Evolutionary conservation across 352 stramenopile species (phyloP).

Genomic region (Globisporangium polare): DNA sequence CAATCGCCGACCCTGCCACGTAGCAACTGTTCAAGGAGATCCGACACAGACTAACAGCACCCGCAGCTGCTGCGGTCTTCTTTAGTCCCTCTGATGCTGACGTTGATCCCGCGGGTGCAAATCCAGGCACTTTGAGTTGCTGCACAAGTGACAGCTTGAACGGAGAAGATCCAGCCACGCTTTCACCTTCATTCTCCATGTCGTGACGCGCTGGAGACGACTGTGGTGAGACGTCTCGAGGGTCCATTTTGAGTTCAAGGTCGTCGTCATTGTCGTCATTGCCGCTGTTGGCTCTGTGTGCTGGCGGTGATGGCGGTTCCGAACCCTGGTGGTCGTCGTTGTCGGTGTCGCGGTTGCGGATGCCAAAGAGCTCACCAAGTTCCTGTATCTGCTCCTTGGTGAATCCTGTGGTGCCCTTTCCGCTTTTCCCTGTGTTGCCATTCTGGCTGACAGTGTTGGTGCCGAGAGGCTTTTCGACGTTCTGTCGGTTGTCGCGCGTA

Average conservation of each 20-base stretch:
- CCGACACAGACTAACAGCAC: background rate
- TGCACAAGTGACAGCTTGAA: background rate
- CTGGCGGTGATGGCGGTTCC: background rate
- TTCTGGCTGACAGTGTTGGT: slow-evolving; percentile 8
- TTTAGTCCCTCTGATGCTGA: background rate
- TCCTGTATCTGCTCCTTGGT: slow-evolving; percentile 44
- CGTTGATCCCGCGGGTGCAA: background rate
- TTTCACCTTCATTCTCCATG: background rate
- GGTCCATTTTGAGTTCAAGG: background rate
- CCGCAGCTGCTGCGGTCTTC: background rate
- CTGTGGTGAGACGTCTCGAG: background rate
- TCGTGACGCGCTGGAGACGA: background rate
- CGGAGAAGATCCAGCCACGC: background rate
- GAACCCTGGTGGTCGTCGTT: background rate
- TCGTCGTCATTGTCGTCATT: background rate
- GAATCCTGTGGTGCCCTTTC: slow-evolving; percentile 23
- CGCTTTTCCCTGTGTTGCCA: slow-evolving; percentile 22
- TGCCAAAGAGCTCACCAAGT: slow-evolving; percentile 47
- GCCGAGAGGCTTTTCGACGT: slow-evolving; percentile 14
- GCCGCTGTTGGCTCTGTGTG: background rate
- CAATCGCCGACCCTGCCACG: background rate
- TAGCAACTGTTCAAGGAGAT: slow-evolving; percentile 1
- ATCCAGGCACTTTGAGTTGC: background rate
- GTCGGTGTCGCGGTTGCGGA: slow-evolving; percentile 15
- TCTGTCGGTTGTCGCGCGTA: slow-evolving; percentile 12